A percentile compares a stretch with the other conserved stretches of the same genome.
These are phyloP conservation scores for Plasmodium sp. DNA, from an alignment of 169 alveolate species.

Conservation along the genomic window DNA sequence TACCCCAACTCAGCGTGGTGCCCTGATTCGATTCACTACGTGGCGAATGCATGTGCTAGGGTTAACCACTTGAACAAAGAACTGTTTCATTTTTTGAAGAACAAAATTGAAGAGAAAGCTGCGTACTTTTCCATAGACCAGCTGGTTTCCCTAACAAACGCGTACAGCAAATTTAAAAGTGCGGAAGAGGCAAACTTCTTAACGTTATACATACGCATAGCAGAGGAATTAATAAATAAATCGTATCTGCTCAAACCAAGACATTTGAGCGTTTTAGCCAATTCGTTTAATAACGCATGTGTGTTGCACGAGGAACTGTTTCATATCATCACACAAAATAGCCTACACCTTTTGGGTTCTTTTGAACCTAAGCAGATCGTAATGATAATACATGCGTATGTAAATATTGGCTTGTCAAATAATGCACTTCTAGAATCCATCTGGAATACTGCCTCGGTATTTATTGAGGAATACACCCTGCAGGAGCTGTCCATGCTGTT, in stretches of 20 bases:
- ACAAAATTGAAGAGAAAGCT: constrained; percentile 23
- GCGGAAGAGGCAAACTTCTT: constrained; percentile 62
- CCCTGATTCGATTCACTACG: constrained; percentile 40
- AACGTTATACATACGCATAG: constrained; percentile 36
- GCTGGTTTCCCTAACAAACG: constrained; percentile 50
- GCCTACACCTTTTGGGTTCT: constrained; percentile 11
- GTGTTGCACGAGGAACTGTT: constrained; percentile 45
- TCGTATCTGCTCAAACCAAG: constrained; percentile 52
- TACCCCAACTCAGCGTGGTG: constrained; percentile 1
- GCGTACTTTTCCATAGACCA: constrained; percentile 37
- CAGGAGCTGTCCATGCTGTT: constrained; percentile 69
- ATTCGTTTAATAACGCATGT: constrained; percentile 62
- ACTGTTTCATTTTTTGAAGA: constrained; percentile 26
- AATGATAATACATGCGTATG: constrained; percentile 67
- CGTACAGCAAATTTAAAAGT: constrained; percentile 68
- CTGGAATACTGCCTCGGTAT: constrained; percentile 22
- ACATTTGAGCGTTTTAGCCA: constrained; percentile 65
- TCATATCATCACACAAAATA: constrained; percentile 32
- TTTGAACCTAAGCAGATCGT: constrained; percentile 67
- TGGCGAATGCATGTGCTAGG: constrained; percentile 59
- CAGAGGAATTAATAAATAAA: constrained; percentile 53
- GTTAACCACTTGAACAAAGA: constrained; percentile 53
- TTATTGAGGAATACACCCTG: constrained; percentile 24
- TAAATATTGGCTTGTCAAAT: constrained; percentile 44
- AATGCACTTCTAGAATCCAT: constrained; percentile 19